Base-by-base conservation (phyloP, 192 early-diverging fungal species). In the Gonapodya prolifera region DNA sequence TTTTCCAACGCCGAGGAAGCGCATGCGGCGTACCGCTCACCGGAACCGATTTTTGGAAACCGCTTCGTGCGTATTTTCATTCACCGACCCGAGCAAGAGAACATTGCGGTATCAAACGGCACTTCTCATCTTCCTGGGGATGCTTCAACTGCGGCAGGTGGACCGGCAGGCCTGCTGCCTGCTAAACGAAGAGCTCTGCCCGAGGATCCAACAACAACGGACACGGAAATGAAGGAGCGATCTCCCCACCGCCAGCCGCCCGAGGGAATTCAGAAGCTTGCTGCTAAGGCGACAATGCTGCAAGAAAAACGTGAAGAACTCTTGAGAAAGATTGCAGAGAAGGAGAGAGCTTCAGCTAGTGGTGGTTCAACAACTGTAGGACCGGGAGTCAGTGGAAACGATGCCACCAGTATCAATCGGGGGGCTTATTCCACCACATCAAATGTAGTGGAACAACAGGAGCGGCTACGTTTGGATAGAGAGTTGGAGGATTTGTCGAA, bases 31-130 rank as follows among this genome's bases (percentile, higher is more conserved):
- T 89, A 93, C 75, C 84, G 84, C 36, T 91, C 88, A 29, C 93
- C 94, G 1, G 91, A 92, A 18, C 85, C 89, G 8, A 91, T 95
- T 35, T 95, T 95, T 83, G 91, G 85, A 28, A 95, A 95, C 80
- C 88, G 94, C 30, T 95, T 95, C 78, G 93, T 95, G 70, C 45
- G 45, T 61, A 92, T 92, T 77, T 89, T 95, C n/a, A 94, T 87
- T 80, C 94, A 92, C 91, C 82, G 88, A 34, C 84, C 84, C 13
- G 85, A 83, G 34, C 86, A 87, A 2, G 30, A 81, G 29, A 77
- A 83, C 34, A 77, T 77, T 33, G 76, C 81, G 30, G 79, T 77
- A 2, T 75, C 75, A 1, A 79, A 76, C 31, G 75, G 80, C 29
- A 79, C 75, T 0, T 45, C 35, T 17, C 69, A 77, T 33, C 75